Percentiles rank a stretch among this genome's conserved stretches.
Conservation (phyloP, 345 rosid species). For the Eucalyptus shirleyi region DNA sequence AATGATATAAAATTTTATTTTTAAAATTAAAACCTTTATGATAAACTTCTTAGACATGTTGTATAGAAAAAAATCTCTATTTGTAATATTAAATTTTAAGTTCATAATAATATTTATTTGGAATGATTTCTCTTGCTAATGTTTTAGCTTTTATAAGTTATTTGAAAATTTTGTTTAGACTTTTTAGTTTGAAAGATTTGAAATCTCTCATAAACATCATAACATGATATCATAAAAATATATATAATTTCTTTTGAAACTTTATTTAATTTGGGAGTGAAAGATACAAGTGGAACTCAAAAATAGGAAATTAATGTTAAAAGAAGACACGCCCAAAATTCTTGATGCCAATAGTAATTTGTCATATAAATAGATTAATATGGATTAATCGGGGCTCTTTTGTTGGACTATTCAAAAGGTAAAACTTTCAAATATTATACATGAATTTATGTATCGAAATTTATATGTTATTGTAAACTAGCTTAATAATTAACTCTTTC, state of each 20-base stretch:
- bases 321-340: rapidly evolving
- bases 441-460: rapidly evolving
- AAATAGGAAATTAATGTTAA: background rate
- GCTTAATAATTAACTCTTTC: background rate
- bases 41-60: no score
- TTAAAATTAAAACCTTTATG: rapidly evolving
- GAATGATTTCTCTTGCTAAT: rapidly evolving
- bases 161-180: background rate
- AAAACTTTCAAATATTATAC: background rate
- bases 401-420: background rate
- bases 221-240: background rate
- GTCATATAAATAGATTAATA: background rate
- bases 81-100: background rate
- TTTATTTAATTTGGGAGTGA: background rate
- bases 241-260: background rate
- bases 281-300: background rate
- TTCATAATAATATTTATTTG: background rate
- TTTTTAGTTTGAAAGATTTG: rapidly evolving
- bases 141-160: background rate
- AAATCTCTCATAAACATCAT: rapidly evolving
- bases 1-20: no score
- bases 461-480: background rate
- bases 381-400: rapidly evolving
- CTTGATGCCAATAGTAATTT: rapidly evolving
- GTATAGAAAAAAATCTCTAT: no score